Base-by-base conservation (phyloP, 768 basidiomycete species). In the Kwoniella dendrophila region DNA sequence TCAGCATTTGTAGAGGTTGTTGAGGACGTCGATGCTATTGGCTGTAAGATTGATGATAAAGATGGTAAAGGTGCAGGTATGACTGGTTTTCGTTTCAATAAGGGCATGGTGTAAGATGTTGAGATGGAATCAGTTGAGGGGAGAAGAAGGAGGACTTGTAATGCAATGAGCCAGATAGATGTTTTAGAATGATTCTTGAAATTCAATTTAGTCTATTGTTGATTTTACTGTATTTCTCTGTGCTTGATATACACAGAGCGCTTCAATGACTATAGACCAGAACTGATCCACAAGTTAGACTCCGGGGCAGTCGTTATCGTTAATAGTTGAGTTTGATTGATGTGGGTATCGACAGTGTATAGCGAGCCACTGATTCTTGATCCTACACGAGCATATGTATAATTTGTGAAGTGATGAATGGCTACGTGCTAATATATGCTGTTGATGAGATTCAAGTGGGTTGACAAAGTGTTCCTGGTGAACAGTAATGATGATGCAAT, bases 41-140 rank as follows among this genome's bases (percentile, higher is more conserved):
- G 69, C 56, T 70, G 71, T 20, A 77, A 62, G 52, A 75, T 38
- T 10, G 71, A 32, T 20, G 68, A 56, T 44, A 74, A 59, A n/a
- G 69, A 64, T 3, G 73, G 75, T 30, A 74, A 70, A 24, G 73
- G 73, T 22, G 59, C 49, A 51, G 34, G 56, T 52, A 74, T 36
- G 45, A 76, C 72, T n/a, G 74, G 68, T 56, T 73, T 76, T 16
- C 72, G 70, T 50, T 76, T 76, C 33, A 73, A 33, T 22, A 76
- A 63, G 14, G 66, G 65, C 74, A 76, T 76, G 20, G 16, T 59
- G 66, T 38, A 30, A 26, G 11, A 20, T 5, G 41, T 14, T 11
- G 41, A 5, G 18, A 5, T 20, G 18, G 5, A 8, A 20, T 11
- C 11, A 20, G 41, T 14, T 6, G n/a, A 10, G 41, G 41, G 18